Evolutionary conservation across 1,284 basidiomycete species (phyloP).

Genomic region (Fomitopsis palustris): DNA sequence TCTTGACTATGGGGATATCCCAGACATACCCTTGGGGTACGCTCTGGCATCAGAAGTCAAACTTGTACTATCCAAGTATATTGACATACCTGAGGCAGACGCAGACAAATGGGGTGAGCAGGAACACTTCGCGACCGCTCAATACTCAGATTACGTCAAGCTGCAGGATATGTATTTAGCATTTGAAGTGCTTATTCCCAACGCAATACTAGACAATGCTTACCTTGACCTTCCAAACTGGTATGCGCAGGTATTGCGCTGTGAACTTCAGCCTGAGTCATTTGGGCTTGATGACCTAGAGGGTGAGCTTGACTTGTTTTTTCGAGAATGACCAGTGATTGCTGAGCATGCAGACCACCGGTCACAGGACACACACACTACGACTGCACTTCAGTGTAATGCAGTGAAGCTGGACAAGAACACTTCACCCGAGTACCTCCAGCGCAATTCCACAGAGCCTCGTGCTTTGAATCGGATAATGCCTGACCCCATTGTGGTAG

Average conservation of each 20-base stretch:
- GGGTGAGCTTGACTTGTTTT: constrained; percentile 4
- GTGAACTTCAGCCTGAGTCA: neutral
- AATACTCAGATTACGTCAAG: neutral
- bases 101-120: neutral
- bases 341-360: neutral
- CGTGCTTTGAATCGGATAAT: constrained; percentile 11
- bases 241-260: neutral
- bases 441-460: constrained; percentile 6
- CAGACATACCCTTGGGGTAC: neutral
- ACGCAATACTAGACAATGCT: neutral
- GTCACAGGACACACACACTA: neutral
- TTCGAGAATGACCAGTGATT: neutral
- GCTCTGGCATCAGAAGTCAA: neutral
- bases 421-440: neutral
- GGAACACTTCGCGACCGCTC: neutral
- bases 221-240: constrained; percentile 10
- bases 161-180: constrained; percentile 5
- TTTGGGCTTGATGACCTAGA: constrained; percentile 2
- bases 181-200: neutral
- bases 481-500: constrained; percentile 26
- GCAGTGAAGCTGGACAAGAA: neutral
- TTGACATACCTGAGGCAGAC: neutral
- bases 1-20: neutral
- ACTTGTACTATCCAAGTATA: neutral
- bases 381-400: neutral